Evolutionary conservation across 176 grass and related monocot species (phyloP), one percentile per base, ranked within the genome.

Genomic region (Calamus simplicifolius): DNA sequence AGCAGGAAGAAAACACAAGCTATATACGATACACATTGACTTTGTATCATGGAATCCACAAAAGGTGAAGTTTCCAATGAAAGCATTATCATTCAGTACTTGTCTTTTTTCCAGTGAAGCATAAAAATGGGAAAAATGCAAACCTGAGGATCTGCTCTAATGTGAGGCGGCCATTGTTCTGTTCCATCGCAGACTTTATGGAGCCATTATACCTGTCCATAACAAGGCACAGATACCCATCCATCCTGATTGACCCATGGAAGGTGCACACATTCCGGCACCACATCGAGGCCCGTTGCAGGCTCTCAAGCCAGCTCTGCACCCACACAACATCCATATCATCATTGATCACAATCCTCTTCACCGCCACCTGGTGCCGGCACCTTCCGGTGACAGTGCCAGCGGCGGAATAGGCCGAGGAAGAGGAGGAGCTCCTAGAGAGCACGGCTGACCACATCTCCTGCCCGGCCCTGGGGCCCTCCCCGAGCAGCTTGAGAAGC

Each of bases 81-180:
- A 35, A 43, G 35, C 35, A 43, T 43, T 43, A 43, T 43, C 35
- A 43, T 43, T 43, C 35, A 68, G 25, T 3, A 15, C 4, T 43
- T 56, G 58, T 61, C 25, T 25, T 1, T 23, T 19, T 23, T 15
- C 52, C 25, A 57, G 7, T 4, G 48, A 4, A 26, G 13, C 16
- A 49, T 23, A 51, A 51, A 62, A 82, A 51, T 13, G 8, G 35
- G 1, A 61, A 69, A 79, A 68, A 79, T 57, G 28, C 69, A 59
- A 50, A 98, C 94, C 94, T 98, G 70, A 98, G 88, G 59, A 98
- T 98, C 73, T 98, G 94, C 79, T 93, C 94, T 53, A 98, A 80
- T 3, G 94, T 98, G 64, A 98, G 85, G 17, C 94, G 94, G 3
- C 94, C 88, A 27, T 86, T 86, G 58, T 98, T 93, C 70, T 93